Base-by-base conservation (phyloP, 1,284 basidiomycete species). In the Cutaneotrichosporon sp. region DNA sequence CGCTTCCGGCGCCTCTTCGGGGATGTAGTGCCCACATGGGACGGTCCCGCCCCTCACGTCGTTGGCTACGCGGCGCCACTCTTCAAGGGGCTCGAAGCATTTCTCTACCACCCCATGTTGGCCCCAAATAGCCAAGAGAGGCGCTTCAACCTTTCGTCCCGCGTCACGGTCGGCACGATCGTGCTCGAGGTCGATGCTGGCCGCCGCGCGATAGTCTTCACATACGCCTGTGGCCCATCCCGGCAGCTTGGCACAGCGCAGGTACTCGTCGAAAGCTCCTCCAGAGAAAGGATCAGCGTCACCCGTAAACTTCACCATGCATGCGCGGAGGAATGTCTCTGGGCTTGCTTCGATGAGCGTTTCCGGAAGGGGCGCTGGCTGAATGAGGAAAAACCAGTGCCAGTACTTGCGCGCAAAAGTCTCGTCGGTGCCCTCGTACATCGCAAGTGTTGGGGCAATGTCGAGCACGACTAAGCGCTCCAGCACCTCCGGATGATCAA, bases 341-440 rank as follows among this genome's bases (percentile, higher is more conserved):
- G 38, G 38, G 22, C 12, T 25, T 11, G 20, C 24, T 22, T 20
- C 14, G 38, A 41, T 41, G 24, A 41, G 24, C 16, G 38, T 41
- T 51, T 74, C 75, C 0, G 73, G 65, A 55, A 9, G 70, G 69
- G 6, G 58, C 39, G 19, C n/a, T 4, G 67, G 63, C 51, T 75
- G 73, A 35, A 70, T 67, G 24, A 73, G 62, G 68, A 74, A 74
- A 64, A 75, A 76, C 75, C 75, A 76, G 61, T 68, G 67, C 67
- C 75, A 68, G 47, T 67, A 67, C 3, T 54, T 60, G 51, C 59
- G 63, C 24, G 69, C 72, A 57, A 75, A 76, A 5, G 27, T 45
- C 46, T 60, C 57, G 51, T 71, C 57, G 2, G 71, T 71, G 24
- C 61, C 48, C 25, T 68, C 63, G 51, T 75, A 76, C 68, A 76